Percentiles rank a stretch among this genome's conserved stretches.
phyloP scores from a whole-genome alignment of 345 rosid species.

The Kernera saxatilis region DNA sequence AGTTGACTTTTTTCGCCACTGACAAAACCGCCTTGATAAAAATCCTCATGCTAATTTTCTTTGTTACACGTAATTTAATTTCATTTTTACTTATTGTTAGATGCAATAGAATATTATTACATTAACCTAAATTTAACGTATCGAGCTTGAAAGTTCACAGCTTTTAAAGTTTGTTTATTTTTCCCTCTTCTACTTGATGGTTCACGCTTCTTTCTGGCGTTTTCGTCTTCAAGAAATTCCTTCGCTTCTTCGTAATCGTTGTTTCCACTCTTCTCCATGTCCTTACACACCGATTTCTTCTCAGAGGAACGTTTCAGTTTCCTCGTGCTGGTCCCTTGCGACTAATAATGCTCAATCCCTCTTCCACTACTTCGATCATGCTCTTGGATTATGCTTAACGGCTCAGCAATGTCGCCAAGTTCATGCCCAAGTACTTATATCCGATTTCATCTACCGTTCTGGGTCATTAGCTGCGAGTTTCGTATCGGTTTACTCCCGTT shows the following conservation, averaged over 20 bases:
- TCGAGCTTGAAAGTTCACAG: background rate
- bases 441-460: conserved; percentile 26
- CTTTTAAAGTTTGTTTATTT: background rate
- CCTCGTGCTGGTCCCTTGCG: conserved; percentile 9
- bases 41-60: background rate
- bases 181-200: background rate
- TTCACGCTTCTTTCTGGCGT: conserved; percentile 23
- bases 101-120: background rate
- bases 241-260: background rate
- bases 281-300: background rate
- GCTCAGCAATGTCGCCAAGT: conserved; percentile 36
- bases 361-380: conserved; percentile 31
- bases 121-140: background rate
- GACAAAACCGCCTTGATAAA: background rate
- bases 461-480: conserved; percentile 57
- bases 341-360: conserved; percentile 16
- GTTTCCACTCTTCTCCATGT: conserved; percentile 11
- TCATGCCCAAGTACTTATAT: conserved; percentile 38
- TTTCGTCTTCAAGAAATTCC: conserved; percentile 16
- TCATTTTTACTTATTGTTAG: background rate
- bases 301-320: background rate
- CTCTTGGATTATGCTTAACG: conserved; percentile 39
- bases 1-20: background rate
- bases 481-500: conserved; percentile 43
- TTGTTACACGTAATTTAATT: too few relatives aligned